Base-by-base conservation (phyloP, 1,284 basidiomycete genomes). In the Porodaedalea pini region DNA sequence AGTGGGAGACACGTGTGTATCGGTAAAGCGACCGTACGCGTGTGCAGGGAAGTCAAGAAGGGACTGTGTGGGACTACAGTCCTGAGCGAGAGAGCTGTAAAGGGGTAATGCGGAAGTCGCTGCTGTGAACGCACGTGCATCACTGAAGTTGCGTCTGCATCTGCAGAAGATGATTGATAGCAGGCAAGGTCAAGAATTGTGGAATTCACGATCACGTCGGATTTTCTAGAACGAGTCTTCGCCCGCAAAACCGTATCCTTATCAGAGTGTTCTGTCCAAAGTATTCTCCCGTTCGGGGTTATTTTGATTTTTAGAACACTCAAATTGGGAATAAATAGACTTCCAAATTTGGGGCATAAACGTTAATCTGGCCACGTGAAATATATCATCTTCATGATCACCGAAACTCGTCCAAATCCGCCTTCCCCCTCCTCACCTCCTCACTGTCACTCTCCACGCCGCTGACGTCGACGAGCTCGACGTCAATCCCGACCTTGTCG, bases 351-450 rank as follows among this genome's bases (percentile, higher is more conserved):
- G 25, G 25, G 25, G 0, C 8, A 11, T 15, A 47, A 47, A 47
- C 25, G 45, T 17, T 47, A 47, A 47, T 47, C 45, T 11, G 27
- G 31, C 45, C 45, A 47, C 45, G 45, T 47, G 45, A 23, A 15
- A 41, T 21, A 41, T 41, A 41, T 41, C 19, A 21, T 3, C 40
- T 21, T 41, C 2, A n/a, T n/a, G n/a, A n/a, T n/a, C n/a, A n/a
- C n/a, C n/a, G n/a, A n/a, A n/a, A n/a, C n/a, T n/a, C n/a, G n/a
- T n/a, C n/a, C n/a, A n/a, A n/a, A n/a, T 41, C 45, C 45, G 44
- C 25, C 23, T 31, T 29, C 45, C 13, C 23, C 10, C 8, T 47
- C 45, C 29, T 4, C 17, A 5, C 45, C 25, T 17, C 45, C n/a
- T 4, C 41, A 19, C 41, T 29, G 21, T 15, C 4, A n/a, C n/a